Base-by-base conservation (phyloP, 768 basidiomycete genomes). In the Trametopsis cervina region DNA sequence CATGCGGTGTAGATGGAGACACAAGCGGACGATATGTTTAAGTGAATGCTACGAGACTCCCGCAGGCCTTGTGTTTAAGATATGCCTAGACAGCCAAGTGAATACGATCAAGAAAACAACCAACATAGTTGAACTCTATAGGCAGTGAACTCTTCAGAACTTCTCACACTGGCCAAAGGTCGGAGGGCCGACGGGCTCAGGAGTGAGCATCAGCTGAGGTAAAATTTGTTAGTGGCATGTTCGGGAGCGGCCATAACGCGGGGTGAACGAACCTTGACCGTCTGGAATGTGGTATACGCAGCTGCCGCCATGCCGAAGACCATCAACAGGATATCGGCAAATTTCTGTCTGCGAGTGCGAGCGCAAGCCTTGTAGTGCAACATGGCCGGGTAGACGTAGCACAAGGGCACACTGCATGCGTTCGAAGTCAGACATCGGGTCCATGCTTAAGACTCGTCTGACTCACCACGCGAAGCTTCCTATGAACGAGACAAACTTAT, bases 401-500 rank as follows among this genome's bases (percentile, higher is more conserved):
- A 95, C 51, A 98, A 69, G 6, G 95, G 95, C 7, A 96, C 84
- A 58, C 93, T 54, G 15, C 13, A 27, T 6, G 45, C n/a, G 27
- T 9, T 15, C 33, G 20, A 9, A 13, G 20, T 53, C 59, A 38
- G 57, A 17, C 45, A 55, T 18, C 20, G 13, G 15, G 26, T 24
- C 6, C 20, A 12, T 23, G 29, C 12, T 29, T 25, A 20, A 17
- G 11, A 20, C 9, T 21, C 17, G 6, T 4, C 29, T 27, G 24
- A 58, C 87, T 58, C 53, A 92, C 92, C 93, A 96, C 51, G 94
- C 94, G 60, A 93, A 92, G 60, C 88, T 85, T 41, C 95, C 95
- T 50, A 97, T 76, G 57, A 97, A 81, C 13, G 89, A 81, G 13
- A 96, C 94, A 61, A 96, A 96, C 69, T 96, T 97, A 69, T 98